Percentiles rank a stretch among this genome's conserved stretches.
phyloP scores from a whole-genome alignment of 2,329 filamentous ascomycete species.

The Eurotiales sp. region DNA sequence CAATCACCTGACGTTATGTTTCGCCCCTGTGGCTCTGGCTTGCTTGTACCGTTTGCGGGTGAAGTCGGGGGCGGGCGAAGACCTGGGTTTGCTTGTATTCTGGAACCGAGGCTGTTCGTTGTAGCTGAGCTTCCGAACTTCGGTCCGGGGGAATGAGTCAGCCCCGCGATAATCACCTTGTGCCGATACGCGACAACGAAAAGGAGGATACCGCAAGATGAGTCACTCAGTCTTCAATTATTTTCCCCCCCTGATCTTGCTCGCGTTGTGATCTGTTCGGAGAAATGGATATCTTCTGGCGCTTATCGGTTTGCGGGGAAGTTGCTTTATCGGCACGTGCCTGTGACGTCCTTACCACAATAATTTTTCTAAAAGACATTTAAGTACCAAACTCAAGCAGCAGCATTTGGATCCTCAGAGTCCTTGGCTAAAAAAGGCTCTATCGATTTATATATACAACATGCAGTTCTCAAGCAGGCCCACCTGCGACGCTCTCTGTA shows the following conservation, averaged over 20 bases:
- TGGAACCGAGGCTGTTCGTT: conserved; percentile 12
- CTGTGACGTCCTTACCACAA: no score
- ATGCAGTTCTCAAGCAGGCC: background rate
- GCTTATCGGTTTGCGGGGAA: conserved; percentile 15
- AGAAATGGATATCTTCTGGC: background rate
- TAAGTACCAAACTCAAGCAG: no score
- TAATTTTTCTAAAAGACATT: no score
- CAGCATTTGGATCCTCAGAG: no score
- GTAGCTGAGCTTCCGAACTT: conserved; percentile 4
- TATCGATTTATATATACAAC: background rate
- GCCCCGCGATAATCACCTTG: background rate
- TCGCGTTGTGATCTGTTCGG: no score
- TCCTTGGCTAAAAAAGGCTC: background rate
- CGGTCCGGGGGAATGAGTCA: background rate
- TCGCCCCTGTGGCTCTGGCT: background rate
- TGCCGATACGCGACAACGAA: no score
- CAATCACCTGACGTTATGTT: background rate
- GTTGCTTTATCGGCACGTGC: conserved; percentile 13
- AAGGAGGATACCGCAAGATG: no score
- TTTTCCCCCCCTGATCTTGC: no score
- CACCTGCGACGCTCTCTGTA: background rate
- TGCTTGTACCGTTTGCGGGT: conserved; percentile 8
- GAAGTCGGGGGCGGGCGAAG: conserved; percentile 6
- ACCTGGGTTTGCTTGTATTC: background rate
- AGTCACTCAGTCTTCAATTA: no score